Conservation (phyloP, 2,329 filamentous ascomycete species). For the Macrophomina phaseolina region DNA sequence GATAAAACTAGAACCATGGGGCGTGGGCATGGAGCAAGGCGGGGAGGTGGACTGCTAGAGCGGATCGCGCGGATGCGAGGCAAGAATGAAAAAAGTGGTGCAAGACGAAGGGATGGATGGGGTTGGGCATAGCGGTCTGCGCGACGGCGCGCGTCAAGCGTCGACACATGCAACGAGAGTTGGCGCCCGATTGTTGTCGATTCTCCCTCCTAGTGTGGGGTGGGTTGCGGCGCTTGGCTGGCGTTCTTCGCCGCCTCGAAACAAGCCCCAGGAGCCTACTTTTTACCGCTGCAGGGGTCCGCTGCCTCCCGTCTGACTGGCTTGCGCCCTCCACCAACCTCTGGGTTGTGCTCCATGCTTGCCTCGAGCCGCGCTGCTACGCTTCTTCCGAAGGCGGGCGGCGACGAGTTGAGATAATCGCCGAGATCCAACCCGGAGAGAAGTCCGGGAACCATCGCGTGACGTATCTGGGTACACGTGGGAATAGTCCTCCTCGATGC, state of each 20-base stretch:
- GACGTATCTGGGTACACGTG: neutral
- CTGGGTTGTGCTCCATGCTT: too few relatives aligned
- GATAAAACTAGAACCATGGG: neutral
- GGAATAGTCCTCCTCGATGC: neutral
- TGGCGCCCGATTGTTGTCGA: constrained; percentile 12
- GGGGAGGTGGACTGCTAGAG: neutral
- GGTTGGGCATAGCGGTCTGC: too few relatives aligned
- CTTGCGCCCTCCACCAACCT: neutral
- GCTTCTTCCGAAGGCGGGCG: too few relatives aligned
- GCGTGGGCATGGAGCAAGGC: neutral
- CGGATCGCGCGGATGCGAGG: neutral
- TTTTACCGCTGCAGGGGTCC: neutral
- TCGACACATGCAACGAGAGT: neutral
- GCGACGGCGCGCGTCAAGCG: constrained; percentile 2
- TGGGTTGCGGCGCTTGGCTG: constrained; percentile 5
- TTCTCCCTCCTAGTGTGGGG: constrained; percentile 5
- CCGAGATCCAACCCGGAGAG: constrained; percentile 5
- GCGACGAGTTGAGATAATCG: neutral
- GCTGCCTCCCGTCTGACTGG: constrained; percentile 18
- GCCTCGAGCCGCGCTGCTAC: too few relatives aligned
- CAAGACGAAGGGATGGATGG: too few relatives aligned
- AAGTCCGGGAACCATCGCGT: constrained; percentile 17
- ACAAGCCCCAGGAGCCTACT: constrained; percentile 5
- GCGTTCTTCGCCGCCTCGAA: constrained; percentile 9
- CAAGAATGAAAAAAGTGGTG: too few relatives aligned